These are phyloP conservation scores for Neoscytalidium dimidiatum DNA, from an alignment of 2,329 filamentous ascomycete species.

Conservation along the genomic window DNA sequence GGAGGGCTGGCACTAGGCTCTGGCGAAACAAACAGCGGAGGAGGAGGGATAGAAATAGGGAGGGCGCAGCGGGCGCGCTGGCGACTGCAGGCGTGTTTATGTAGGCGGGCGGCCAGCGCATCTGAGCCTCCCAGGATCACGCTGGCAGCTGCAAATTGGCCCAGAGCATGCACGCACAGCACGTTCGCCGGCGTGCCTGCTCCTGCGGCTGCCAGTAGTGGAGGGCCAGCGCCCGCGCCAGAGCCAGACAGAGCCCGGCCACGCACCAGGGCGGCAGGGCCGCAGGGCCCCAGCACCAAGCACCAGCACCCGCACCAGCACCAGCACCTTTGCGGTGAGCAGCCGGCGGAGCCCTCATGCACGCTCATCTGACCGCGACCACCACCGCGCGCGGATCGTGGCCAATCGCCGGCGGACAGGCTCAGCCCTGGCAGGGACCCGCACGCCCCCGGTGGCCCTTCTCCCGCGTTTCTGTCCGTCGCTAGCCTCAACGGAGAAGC, in stretches of 20 bases:
- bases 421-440: slow-evolving; percentile 12
- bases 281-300: too few species aligned
- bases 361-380: slow-evolving; percentile 16
- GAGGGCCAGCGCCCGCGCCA: too few species aligned
- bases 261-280: too few species aligned
- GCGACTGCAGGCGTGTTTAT: slow-evolving; percentile 10
- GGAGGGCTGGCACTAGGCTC: background rate
- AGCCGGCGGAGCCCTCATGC: slow-evolving; percentile 14
- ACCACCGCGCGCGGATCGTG: background rate
- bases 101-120: slow-evolving; percentile 15
- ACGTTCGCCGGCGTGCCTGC: slow-evolving; percentile 12
- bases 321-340: slow-evolving; percentile 16
- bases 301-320: background rate
- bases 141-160: slow-evolving; percentile 17
- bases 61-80: slow-evolving; percentile 12
- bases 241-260: too few species aligned
- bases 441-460: background rate
- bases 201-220: too few species aligned
- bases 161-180: slow-evolving; percentile 2
- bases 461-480: slow-evolving; percentile 14
- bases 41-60: background rate
- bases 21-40: slow-evolving; percentile 10
- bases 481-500: slow-evolving; percentile 13
- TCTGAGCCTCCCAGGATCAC: slow-evolving; percentile 17
- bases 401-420: slow-evolving; percentile 3